These are phyloP conservation scores for Dothidotthia symphoricarpi DNA, from an alignment of 2,329 filamentous ascomycete genomes.

Conservation along the genomic window DNA sequence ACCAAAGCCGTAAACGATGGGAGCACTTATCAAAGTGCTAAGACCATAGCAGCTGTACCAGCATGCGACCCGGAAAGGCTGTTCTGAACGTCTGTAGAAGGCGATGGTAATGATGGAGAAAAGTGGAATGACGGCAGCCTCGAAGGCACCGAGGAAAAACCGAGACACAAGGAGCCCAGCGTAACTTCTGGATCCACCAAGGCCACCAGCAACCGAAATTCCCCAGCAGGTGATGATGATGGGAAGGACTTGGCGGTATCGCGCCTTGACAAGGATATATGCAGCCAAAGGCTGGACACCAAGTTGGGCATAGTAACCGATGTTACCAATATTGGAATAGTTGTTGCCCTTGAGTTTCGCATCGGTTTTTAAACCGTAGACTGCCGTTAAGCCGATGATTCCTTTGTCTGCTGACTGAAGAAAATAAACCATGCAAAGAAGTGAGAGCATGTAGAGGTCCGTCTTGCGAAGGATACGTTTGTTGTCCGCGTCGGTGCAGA, in stretches of 20 bases:
- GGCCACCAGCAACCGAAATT: slow-evolving; percentile 24
- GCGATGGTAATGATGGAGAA: slow-evolving; percentile 30
- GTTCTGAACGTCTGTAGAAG: slow-evolving; percentile 24
- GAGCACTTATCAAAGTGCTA: slow-evolving; percentile 58
- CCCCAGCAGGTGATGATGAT: slow-evolving; percentile 51
- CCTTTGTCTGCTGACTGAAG: slow-evolving; percentile 51
- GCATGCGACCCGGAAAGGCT: slow-evolving; percentile 39
- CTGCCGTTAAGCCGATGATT: slow-evolving; percentile 49
- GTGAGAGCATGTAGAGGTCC: slow-evolving; percentile 22
- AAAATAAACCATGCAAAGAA: slow-evolving; percentile 27
- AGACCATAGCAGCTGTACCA: slow-evolving; percentile 68
- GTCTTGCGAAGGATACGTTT: slow-evolving; percentile 25
- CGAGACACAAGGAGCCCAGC: slow-evolving; percentile 21
- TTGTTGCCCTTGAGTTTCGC: slow-evolving; percentile 44
- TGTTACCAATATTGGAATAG: slow-evolving; percentile 50
- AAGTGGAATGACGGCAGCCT: slow-evolving; percentile 25
- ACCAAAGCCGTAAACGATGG: slow-evolving; percentile 62
- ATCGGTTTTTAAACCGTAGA: slow-evolving; percentile 50
- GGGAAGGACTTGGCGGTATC: slow-evolving; percentile 20
- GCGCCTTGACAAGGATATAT: slow-evolving; percentile 49
- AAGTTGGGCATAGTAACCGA: slow-evolving; percentile 54
- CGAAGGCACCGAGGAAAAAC: slow-evolving; percentile 27
- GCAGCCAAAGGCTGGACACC: slow-evolving; percentile 53
- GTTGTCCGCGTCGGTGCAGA: slow-evolving; percentile 22
- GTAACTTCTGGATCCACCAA: slow-evolving; percentile 20